Percentiles rank a stretch among this genome's conserved stretches.
phyloP scores from a whole-genome alignment of 495 filamentous ascomycete genomes.

The Penicillium goetzii region DNA sequence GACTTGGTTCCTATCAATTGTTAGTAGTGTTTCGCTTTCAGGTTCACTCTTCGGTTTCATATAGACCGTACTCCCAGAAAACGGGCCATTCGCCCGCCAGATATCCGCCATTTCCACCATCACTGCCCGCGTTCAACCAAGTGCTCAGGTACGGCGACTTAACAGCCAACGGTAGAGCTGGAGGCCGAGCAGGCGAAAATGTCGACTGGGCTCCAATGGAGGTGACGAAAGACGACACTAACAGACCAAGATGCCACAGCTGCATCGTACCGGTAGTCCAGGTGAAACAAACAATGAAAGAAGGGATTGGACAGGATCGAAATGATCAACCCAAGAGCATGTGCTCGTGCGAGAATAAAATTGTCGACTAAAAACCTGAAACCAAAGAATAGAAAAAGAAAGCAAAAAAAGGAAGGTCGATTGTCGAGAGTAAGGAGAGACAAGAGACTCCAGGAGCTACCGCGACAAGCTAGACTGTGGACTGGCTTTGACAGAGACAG shows the following conservation, averaged over 20 bases:
- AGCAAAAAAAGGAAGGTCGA: constrained; percentile 15
- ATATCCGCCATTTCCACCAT: constrained; percentile 61
- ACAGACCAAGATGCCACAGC: constrained; percentile 30
- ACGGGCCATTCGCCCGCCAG: constrained; percentile 60
- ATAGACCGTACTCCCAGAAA: constrained; percentile 57
- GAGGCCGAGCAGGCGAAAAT: constrained; percentile 59
- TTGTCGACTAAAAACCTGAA: constrained; percentile 10
- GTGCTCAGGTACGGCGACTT: constrained; percentile 61
- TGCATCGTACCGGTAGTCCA: constrained; percentile 32
- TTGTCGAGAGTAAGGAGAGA: constrained; percentile 14
- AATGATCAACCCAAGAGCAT: constrained; percentile 32
- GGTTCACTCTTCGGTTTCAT: background rate
- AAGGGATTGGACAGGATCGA: constrained; percentile 30
- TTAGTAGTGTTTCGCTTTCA: background rate
- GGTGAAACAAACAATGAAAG: background rate
- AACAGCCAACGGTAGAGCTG: constrained; percentile 59
- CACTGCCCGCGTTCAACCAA: constrained; percentile 56
- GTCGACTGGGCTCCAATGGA: constrained; percentile 44
- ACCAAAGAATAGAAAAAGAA: background rate
- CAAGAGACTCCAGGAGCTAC: constrained; percentile 8
- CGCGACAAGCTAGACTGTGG: constrained; percentile 8
- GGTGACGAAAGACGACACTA: constrained; percentile 33
- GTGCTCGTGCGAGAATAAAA: constrained; percentile 22
- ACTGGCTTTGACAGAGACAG: constrained; percentile 16
- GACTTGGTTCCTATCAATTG: constrained; percentile 45